Base-by-base conservation (phyloP, 2,329 filamentous ascomycete genomes). In the Diaporthe citriasiana region DNA sequence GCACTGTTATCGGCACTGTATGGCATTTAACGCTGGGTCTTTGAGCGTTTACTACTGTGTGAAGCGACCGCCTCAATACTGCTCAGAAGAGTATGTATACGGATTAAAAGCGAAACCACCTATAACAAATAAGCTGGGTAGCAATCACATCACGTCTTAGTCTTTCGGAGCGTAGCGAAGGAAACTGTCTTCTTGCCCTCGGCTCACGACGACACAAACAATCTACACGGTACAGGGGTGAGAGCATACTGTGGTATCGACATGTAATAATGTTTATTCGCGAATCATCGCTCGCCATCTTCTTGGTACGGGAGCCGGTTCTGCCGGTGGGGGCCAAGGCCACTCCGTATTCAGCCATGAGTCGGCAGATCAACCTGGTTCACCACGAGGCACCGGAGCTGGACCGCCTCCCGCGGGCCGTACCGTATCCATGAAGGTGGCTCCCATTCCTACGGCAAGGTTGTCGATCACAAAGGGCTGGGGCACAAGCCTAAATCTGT, bases 351-450 rank as follows among this genome's bases (percentile, higher is more conserved):
- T 19, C 60, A 25, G 60, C 42, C 42, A 50, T 15, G 42, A 9
- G 19, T 17, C 60, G 60, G 42, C 60, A 66, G 42, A 66, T 66
- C 42, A n/a, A 19, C 30, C 27, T 10, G n/a, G n/a, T n/a, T n/a
- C n/a, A 17, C 15, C 22, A 51, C 12, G 27, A 19, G 30, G 12
- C 30, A 38, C 9, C 35, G 17, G 30, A 6, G n/a, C 22, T 35
- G 33, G 63, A 33, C 40, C 47, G 33, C 63, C 33, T 30, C 13
- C 7, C 4, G 22, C n/a, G 63, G 63, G 47, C 63, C 47, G 63
- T 40, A 68, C 63, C 63, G 47, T 40, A 50, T 66, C 63, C 33
- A 22, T n/a, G 63, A 68, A 8, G n/a, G 47, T 7, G 47, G 63
- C 63, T 53, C n/a, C 9, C 15, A 51, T 1, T 8, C 22, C 15